These are phyloP conservation scores for Aspergillus sp. DNA, from an alignment of 2,329 filamentous ascomycete species.

Conservation along the genomic window DNA sequence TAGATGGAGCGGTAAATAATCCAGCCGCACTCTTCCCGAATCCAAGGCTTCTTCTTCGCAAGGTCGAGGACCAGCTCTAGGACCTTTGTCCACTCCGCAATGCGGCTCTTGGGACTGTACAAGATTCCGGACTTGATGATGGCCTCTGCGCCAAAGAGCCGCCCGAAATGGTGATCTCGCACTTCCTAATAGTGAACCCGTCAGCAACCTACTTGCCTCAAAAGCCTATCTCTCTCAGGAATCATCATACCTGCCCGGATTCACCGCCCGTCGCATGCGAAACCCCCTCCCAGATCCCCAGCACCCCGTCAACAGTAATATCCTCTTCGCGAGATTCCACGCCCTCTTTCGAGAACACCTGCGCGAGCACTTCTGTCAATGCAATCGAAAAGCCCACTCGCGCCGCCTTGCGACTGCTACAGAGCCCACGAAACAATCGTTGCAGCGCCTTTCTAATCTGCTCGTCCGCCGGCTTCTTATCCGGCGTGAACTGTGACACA, in stretches of 20 bases:
- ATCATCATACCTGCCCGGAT: slow-evolving; percentile 55
- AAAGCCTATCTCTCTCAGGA: not conserved
- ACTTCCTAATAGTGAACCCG: slow-evolving; percentile 69
- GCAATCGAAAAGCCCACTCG: slow-evolving; percentile 88
- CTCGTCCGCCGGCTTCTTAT: slow-evolving; percentile 45
- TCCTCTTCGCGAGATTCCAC: slow-evolving; percentile 35
- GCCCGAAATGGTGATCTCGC: slow-evolving; percentile 81
- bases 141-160: slow-evolving; percentile 84
- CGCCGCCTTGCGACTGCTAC: slow-evolving; percentile 86
- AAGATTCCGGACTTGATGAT: slow-evolving; percentile 79
- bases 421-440: slow-evolving; percentile 82
- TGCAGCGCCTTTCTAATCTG: slow-evolving; percentile 52
- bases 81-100: slow-evolving; percentile 60
- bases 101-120: slow-evolving; percentile 60
- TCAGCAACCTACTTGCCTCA: slow-evolving; percentile 28
- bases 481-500: slow-evolving; percentile 49
- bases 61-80: slow-evolving; percentile 74
- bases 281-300: slow-evolving; percentile 58
- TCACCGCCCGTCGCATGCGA: slow-evolving; percentile 58
- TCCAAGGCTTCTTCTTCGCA: slow-evolving; percentile 81
- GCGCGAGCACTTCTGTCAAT: slow-evolving; percentile 76
- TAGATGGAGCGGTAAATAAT: slow-evolving; percentile 74
- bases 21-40: slow-evolving; percentile 85
- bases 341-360: slow-evolving; percentile 60
- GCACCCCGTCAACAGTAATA: slow-evolving; percentile 47